These are phyloP conservation scores for Polyporus arcularius DNA, from an alignment of 768 basidiomycete genomes.

Conservation along the genomic window DNA sequence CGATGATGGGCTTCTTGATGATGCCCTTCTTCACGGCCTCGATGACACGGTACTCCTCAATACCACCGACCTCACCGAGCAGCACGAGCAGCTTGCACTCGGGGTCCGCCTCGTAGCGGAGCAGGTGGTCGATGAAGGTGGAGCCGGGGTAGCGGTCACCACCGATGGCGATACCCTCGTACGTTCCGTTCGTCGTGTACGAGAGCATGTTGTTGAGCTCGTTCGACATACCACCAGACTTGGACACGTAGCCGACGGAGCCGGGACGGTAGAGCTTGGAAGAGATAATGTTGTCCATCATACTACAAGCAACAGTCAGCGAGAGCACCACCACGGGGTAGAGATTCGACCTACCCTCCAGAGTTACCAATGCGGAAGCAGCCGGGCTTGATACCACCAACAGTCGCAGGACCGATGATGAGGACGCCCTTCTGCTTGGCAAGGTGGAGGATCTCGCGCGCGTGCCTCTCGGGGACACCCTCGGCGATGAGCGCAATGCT, in stretches of 20 bases:
- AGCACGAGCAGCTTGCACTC: slow-evolving; percentile 99
- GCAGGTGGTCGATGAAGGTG: slow-evolving; percentile 98
- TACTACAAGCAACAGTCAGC: slow-evolving; percentile 44
- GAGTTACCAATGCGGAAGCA: slow-evolving; percentile 99
- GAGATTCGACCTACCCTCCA: slow-evolving; percentile 65
- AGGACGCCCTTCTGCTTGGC: slow-evolving; percentile 85
- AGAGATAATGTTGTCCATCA: slow-evolving; percentile 99
- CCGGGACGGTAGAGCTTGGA: slow-evolving; percentile 98
- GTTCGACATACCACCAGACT: slow-evolving; percentile 99
- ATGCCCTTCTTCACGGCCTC: slow-evolving; percentile 91
- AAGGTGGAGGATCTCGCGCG: slow-evolving; percentile 90
- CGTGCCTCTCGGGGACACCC: slow-evolving; percentile 98
- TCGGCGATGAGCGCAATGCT: slow-evolving; percentile 94
- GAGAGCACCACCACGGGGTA: not conserved
- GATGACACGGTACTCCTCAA: slow-evolving; percentile 99
- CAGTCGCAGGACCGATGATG: slow-evolving; percentile 96
- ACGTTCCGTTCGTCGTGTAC: slow-evolving; percentile 94
- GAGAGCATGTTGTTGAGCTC: slow-evolving; percentile 99
- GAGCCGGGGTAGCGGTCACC: slow-evolving; percentile 99
- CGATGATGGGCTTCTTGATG: slow-evolving; percentile 98
- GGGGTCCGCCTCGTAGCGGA: slow-evolving; percentile 96
- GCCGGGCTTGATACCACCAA: slow-evolving; percentile 99
- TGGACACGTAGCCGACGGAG: slow-evolving; percentile 98
- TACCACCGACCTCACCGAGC: slow-evolving; percentile 97
- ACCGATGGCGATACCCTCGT: slow-evolving; percentile 99